phyloP scores from a whole-genome alignment of 371 early-diverging fungal genomes.

The Rhizopus delemar region DNA sequence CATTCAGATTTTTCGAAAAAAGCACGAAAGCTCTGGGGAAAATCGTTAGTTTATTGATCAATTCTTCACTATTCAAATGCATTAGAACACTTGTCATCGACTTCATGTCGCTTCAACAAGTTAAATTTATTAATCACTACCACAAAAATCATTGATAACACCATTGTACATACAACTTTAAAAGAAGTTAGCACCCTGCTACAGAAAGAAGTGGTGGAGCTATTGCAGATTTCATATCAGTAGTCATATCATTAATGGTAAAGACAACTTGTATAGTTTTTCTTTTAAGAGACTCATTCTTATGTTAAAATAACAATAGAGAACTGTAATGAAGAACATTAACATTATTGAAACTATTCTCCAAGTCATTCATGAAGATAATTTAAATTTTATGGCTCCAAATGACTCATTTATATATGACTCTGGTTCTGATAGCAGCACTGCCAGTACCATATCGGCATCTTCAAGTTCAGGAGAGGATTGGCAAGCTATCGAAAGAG shows the following conservation, averaged over 20 bases:
- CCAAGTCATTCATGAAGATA: slow-evolving; percentile 18
- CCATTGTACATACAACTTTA: slow-evolving; percentile 10
- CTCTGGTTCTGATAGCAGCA: slow-evolving; percentile 23
- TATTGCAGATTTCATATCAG: slow-evolving; percentile 11
- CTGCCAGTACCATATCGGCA: no score
- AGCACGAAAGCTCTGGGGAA: slow-evolving; percentile 1
- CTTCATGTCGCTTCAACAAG: slow-evolving; percentile 14
- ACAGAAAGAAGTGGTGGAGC: slow-evolving; percentile 15
- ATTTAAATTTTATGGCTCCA: slow-evolving; percentile 8
- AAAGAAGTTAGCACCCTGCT: slow-evolving; percentile 7
- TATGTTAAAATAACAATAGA: slow-evolving; percentile 14
- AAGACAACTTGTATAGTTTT: slow-evolving; percentile 6
- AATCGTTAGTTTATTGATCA: slow-evolving; percentile 10
- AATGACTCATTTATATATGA: slow-evolving; percentile 12
- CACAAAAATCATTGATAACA: slow-evolving; percentile 13
- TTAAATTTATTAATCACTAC: slow-evolving; percentile 13
- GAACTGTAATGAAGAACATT: slow-evolving; percentile 16
- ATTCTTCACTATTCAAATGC: slow-evolving; percentile 10
- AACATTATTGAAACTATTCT: slow-evolving; percentile 16
- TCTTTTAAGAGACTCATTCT: slow-evolving; percentile 8
- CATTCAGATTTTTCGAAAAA: no score
- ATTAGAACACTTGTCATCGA: slow-evolving; percentile 12
- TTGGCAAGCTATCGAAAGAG: slow-evolving; percentile 10
- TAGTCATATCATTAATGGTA: slow-evolving; percentile 16
- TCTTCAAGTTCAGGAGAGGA: slow-evolving; percentile 2